Percentiles rank a stretch among this genome's conserved stretches.
These are phyloP conservation scores for Arabidopsis thaliana DNA, from an alignment of 345 rosid genomes.

Conservation along the genomic window DNA sequence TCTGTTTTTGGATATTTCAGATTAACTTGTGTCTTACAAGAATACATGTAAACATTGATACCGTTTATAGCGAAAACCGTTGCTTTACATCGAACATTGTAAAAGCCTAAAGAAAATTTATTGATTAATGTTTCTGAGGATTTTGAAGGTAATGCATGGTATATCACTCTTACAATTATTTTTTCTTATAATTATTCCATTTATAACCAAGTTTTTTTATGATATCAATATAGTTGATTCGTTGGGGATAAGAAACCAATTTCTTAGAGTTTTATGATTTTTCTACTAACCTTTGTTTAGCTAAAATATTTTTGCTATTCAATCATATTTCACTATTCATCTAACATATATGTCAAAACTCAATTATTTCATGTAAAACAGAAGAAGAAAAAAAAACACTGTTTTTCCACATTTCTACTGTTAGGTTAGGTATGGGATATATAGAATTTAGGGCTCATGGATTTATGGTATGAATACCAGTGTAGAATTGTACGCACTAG, in stretches of 20 bases:
- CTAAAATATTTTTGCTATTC: background rate
- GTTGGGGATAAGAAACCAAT: too few species aligned
- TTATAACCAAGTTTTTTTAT: too few species aligned
- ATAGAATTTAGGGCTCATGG: too few species aligned
- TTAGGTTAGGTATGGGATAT: background rate
- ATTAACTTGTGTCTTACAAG: background rate
- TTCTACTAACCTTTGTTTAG: background rate
- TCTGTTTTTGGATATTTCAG: background rate
- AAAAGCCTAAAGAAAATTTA: background rate
- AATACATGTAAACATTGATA: constrained; percentile 21
- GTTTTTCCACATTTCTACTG: background rate
- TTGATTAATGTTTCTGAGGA: background rate
- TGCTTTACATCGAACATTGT: background rate
- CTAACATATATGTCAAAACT: background rate
- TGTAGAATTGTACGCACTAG: too few species aligned
- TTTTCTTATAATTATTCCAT: too few species aligned
- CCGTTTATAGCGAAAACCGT: background rate
- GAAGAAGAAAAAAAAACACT: too few species aligned
- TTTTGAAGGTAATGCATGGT: background rate
- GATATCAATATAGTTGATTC: too few species aligned
- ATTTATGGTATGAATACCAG: too few species aligned
- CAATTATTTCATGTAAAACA: background rate
- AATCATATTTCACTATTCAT: background rate
- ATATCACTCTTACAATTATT: too few species aligned
- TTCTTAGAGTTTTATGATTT: background rate